These are phyloP conservation scores for Pelargonium myrrhifolium DNA, from an alignment of 441 rosid species.

Conservation along the genomic window DNA sequence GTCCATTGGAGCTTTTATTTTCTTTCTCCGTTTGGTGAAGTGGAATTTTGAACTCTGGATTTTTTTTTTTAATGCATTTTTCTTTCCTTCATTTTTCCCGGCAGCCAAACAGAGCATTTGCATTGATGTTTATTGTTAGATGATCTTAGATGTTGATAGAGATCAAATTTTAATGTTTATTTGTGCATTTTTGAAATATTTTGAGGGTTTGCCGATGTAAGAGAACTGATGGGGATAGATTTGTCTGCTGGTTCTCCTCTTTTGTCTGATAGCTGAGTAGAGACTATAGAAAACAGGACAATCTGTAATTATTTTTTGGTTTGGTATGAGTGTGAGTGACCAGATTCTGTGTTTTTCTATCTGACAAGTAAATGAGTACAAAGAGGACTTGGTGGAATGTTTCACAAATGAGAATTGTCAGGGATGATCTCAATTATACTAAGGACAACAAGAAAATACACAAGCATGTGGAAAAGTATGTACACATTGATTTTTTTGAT, in stretches of 20 bases:
- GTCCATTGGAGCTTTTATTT: background rate
- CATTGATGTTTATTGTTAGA: background rate
- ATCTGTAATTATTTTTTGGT: background rate
- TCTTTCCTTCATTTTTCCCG: background rate
- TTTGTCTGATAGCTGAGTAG: constrained; percentile 1
- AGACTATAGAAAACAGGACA: background rate
- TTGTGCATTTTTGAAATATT: background rate
- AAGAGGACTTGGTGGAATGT: background rate
- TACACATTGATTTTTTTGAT: too few species aligned
- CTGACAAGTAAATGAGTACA: background rate
- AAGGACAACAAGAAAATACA: background rate
- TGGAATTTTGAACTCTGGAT: too few species aligned
- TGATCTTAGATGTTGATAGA: constrained; percentile 5
- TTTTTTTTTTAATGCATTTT: background rate
- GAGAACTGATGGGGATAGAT: background rate
- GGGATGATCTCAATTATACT: background rate
- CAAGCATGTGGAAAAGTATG: background rate
- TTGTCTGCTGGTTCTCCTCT: background rate
- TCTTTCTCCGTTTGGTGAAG: background rate
- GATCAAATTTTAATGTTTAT: background rate
- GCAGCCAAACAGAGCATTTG: background rate
- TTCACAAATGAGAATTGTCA: background rate
- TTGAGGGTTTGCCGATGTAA: background rate
- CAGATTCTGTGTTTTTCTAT: constrained; percentile 2
- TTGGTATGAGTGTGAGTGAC: background rate